Percentiles rank a stretch among this genome's conserved stretches.
phyloP scores from a whole-genome alignment of 345 rosid genomes.

The Cardamine occulta region DNA sequence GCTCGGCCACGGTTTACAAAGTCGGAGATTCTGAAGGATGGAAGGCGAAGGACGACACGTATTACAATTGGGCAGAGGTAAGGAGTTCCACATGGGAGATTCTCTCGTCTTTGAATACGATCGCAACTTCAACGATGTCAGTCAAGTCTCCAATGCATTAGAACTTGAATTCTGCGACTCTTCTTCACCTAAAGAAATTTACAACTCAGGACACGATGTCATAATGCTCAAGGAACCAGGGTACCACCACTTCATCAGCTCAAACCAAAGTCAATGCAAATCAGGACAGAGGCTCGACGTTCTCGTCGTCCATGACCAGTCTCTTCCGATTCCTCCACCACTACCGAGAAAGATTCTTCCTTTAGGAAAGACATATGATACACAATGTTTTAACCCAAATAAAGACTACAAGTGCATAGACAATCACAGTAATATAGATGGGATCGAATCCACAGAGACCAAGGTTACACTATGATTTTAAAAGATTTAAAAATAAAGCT shows the following conservation, averaged over 20 bases:
- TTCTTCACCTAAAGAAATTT: not conserved
- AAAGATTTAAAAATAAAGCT: too few relatives aligned
- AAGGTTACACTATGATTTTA: too few relatives aligned
- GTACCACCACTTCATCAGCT: not conserved
- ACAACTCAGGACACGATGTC: not conserved
- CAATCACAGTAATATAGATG: too few relatives aligned
- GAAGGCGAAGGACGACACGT: not conserved
- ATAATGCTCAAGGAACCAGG: not conserved
- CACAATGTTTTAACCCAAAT: too few relatives aligned
- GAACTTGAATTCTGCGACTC: not conserved
- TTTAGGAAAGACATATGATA: not conserved
- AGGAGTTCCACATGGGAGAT: not conserved
- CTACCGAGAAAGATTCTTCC: not conserved
- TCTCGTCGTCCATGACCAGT: not conserved
- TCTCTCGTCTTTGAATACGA: not conserved
- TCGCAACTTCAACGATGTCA: not conserved
- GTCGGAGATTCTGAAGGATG: constrained; percentile 1
- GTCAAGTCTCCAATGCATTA: not conserved
- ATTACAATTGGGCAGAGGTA: not conserved
- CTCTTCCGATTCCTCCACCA: not conserved
- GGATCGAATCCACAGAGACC: too few relatives aligned
- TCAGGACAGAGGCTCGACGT: not conserved
- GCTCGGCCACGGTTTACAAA: not conserved
- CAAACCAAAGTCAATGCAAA: not conserved
- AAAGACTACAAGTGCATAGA: too few relatives aligned